A percentile compares a stretch with the other conserved stretches of the same genome.
Evolutionary conservation across 768 basidiomycete genomes (phyloP).

Genomic region (Mrakia hoshinonis): DNA sequence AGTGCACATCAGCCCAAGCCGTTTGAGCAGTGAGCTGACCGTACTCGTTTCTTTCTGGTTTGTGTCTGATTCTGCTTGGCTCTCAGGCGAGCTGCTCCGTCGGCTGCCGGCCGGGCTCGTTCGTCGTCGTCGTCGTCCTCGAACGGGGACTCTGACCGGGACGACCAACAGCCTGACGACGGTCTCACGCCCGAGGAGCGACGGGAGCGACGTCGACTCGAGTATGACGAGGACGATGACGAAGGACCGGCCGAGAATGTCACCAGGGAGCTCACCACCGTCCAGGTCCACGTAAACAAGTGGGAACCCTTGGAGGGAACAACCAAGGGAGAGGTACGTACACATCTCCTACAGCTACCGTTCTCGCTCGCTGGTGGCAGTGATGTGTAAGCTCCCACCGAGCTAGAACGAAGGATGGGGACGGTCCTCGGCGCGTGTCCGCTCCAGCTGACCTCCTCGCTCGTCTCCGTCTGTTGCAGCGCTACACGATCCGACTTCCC

Average conservation of each 20-base stretch:
- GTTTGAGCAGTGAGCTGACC: no score
- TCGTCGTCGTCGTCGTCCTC: neutral
- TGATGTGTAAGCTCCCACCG: no score
- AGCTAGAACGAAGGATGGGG: neutral
- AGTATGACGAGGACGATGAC: constrained; percentile 53
- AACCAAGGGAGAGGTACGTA: constrained; percentile 62
- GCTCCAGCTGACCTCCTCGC: neutral
- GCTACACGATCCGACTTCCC: constrained; percentile 90
- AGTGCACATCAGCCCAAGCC: no score
- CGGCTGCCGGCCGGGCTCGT: neutral
- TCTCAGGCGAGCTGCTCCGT: neutral
- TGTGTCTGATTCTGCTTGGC: neutral
- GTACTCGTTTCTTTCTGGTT: no score
- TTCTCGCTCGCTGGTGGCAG: constrained; percentile 2
- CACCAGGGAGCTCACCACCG: constrained; percentile 54
- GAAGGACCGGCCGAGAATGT: constrained; percentile 47
- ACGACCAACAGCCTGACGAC: constrained; percentile 42
- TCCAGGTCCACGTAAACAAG: constrained; percentile 74
- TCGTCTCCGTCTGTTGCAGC: constrained; percentile 44
- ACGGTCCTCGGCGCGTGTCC: neutral
- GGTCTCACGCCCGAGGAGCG: constrained; percentile 46
- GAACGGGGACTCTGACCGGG: neutral
- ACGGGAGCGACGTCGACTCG: constrained; percentile 32
- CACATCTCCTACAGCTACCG: neutral
- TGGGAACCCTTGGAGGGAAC: constrained; percentile 69